These are phyloP conservation scores for Stachybotrys elegans DNA, from an alignment of 2,329 filamentous ascomycete species.

Conservation along the genomic window DNA sequence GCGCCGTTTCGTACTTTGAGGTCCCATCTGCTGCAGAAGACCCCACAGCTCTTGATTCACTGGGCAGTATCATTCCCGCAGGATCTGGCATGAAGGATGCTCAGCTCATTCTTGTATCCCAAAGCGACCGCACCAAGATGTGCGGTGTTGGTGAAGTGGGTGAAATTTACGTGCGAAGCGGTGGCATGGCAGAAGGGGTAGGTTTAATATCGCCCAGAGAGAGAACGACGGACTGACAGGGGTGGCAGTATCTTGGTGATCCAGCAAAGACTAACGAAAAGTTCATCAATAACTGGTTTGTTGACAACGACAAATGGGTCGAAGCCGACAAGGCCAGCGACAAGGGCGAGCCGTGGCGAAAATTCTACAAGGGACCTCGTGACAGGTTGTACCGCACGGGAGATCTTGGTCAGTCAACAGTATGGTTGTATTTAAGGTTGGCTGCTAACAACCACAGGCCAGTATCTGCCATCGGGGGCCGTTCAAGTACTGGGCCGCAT, in stretches of 20 bases:
- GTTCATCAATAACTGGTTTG: conserved; percentile 83
- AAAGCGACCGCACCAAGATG: conserved; percentile 58
- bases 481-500: not conserved
- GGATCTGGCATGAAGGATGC: conserved; percentile 86
- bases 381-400: conserved; percentile 86
- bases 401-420: conserved; percentile 82
- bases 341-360: conserved; percentile 66
- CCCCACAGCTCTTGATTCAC: conserved; percentile 39
- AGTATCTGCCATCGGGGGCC: conserved; percentile 46
- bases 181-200: conserved; percentile 68
- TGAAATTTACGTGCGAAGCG: conserved; percentile 78
- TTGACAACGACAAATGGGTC: conserved; percentile 66
- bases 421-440: too few species aligned
- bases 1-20: conserved; percentile 78
- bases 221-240: conserved; percentile 3
- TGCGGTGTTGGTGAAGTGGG: conserved; percentile 79
- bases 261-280: conserved; percentile 61
- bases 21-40: conserved; percentile 63
- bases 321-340: conserved; percentile 54
- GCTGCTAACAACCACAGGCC: too few species aligned
- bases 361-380: conserved; percentile 73
- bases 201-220: too few species aligned
- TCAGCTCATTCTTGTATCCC: conserved; percentile 79
- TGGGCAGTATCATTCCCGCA: conserved; percentile 70
- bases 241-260: conserved; percentile 59